Evolutionary conservation across 2,329 filamentous ascomycete genomes (phyloP).

Genomic region (Alternaria ethzedia): DNA sequence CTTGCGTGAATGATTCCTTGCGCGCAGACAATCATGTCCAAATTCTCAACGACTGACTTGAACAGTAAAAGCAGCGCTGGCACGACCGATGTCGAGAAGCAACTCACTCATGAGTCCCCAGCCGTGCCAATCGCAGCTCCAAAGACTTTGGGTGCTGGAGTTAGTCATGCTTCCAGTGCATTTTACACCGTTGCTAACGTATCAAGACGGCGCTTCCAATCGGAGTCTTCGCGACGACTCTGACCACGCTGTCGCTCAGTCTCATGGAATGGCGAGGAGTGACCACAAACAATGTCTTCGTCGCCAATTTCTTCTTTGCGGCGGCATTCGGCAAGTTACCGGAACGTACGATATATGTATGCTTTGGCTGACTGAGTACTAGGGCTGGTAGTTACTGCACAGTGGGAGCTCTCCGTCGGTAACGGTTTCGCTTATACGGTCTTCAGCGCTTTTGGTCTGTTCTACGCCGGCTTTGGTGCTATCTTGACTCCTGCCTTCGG

Average conservation of each 20-base stretch:
- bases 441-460: conserved; percentile 61
- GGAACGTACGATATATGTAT: background rate
- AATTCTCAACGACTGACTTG: background rate
- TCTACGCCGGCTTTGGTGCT: conserved; percentile 59
- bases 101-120: conserved; percentile 11
- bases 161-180: background rate
- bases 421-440: conserved; percentile 63
- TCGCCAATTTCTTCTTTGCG: conserved; percentile 63
- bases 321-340: conserved; percentile 53
- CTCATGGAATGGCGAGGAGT: conserved; percentile 64
- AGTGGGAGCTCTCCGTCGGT: conserved; percentile 62
- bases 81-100: conserved; percentile 23
- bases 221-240: conserved; percentile 61
- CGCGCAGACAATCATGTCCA: background rate
- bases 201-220: conserved; percentile 58
- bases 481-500: conserved; percentile 57
- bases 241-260: conserved; percentile 61
- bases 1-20: background rate
- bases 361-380: background rate
- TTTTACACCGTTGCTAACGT: background rate
- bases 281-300: conserved; percentile 58
- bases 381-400: conserved; percentile 59
- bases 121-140: background rate
- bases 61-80: conserved; percentile 10
- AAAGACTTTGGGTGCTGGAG: conserved; percentile 22